Conservation (phyloP, 805 yeast genomes). For the Nakazawaea anatomiae region DNA sequence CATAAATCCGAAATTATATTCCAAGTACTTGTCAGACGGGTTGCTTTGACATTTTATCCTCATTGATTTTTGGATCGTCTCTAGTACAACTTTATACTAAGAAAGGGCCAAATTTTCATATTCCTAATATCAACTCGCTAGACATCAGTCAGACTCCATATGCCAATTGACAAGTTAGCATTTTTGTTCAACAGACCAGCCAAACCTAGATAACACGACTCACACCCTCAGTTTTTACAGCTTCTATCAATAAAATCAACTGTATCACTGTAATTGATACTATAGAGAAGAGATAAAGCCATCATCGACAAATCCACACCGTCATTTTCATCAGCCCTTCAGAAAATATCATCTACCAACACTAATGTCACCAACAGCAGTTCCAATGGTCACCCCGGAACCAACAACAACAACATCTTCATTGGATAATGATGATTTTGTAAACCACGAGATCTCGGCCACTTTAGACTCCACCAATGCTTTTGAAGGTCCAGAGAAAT, state of each 20-base stretch:
- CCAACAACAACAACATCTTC: conserved; percentile 1
- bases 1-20: background rate
- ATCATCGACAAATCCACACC: too few relatives aligned
- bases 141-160: conserved; percentile 7
- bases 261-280: too few relatives aligned
- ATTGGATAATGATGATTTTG: conserved; percentile 23
- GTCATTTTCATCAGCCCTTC: background rate
- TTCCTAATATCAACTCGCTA: background rate
- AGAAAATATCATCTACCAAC: background rate
- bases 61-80: background rate
- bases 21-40: background rate
- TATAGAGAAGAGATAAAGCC: too few relatives aligned
- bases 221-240: conserved; percentile 11
- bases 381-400: conserved; percentile 10
- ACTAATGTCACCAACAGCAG: conserved; percentile 9
- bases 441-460: conserved; percentile 76
- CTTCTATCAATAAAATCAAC: too few relatives aligned
- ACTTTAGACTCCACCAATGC: conserved; percentile 84
- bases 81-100: background rate
- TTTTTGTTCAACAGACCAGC: conserved; percentile 26
- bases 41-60: background rate
- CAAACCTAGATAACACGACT: conserved; percentile 25
- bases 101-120: background rate
- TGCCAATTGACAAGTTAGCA: conserved; percentile 23
- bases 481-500: conserved; percentile 96